Conservation (phyloP, 1,284 basidiomycete species). For the Stereum hirsutum region DNA sequence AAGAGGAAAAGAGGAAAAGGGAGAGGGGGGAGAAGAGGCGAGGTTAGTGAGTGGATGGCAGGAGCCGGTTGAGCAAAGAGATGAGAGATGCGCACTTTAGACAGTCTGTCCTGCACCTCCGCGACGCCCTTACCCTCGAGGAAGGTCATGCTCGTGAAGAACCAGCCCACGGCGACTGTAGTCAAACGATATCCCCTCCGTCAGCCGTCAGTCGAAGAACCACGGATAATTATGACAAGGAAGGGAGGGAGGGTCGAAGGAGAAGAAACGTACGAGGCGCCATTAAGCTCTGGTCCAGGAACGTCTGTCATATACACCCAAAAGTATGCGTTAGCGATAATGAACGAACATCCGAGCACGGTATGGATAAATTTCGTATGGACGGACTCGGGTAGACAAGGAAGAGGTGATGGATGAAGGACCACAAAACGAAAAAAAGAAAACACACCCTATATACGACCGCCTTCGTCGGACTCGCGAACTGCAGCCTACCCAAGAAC, state of each 20-base stretch:
- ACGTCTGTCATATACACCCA: slow-evolving; percentile 42
- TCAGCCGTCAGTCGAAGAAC: too few species aligned
- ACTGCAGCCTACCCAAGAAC: slow-evolving; percentile 53
- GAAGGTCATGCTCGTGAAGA: slow-evolving; percentile 68
- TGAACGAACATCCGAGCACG: too few species aligned
- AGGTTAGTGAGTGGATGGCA: neutral
- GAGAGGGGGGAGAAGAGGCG: neutral
- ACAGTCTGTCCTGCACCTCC: slow-evolving; percentile 47
- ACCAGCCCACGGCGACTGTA: slow-evolving; percentile 56
- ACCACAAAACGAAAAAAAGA: neutral
- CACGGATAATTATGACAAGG: neutral
- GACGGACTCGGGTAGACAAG: neutral
- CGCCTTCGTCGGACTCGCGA: slow-evolving; percentile 44
- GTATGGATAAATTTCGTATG: too few species aligned
- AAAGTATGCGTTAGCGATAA: slow-evolving; percentile 1
- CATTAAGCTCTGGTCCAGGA: slow-evolving; percentile 64
- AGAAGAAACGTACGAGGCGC: slow-evolving; percentile 41
- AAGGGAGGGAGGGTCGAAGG: neutral
- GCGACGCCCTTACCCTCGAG: slow-evolving; percentile 57
- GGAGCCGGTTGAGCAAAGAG: neutral
- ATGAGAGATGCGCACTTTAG: slow-evolving; percentile 30
- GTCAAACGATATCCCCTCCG: neutral
- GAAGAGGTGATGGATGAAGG: neutral
- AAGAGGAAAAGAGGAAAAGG: slow-evolving; percentile 5
- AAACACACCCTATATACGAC: slow-evolving; percentile 48